Base-by-base conservation (phyloP, 2,329 filamentous ascomycete species). In the Neoascochyta sp. region DNA sequence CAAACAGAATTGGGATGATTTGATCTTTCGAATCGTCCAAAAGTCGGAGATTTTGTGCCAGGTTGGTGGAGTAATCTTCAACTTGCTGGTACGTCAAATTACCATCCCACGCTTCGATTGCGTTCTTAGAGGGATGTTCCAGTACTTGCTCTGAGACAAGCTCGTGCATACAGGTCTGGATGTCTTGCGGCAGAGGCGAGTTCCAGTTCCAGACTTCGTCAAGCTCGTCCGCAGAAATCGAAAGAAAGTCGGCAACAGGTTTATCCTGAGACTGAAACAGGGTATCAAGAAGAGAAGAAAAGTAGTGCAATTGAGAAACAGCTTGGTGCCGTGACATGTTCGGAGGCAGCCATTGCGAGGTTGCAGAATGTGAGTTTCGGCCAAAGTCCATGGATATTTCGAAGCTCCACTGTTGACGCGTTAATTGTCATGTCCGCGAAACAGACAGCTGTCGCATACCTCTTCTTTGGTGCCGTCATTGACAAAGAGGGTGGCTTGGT, bases 161-260 rank as follows among this genome's bases (percentile, higher is more conserved):
- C 1, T 70, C 66, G 37, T 74, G 68, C 59, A 70, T 70, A 45
- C 69, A 71, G 21, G 60, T 64, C 19, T 62, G 52, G 30, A 66
- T 56, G 1, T 60, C 58, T 3, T 66, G 64, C 12, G 69, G 69
- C 2, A 73, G 38, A 3, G 57, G 36, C 16, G 66, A 52, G 24
- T 73, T 74, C 67, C 69, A 71, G 3, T 49, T 47, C 71, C 71
- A 74, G 23, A 74, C 62, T 13, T 67, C 52, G 10, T 63, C 45
- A 4, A 71, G 44, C 32, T 73, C 70, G n/a, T 51, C 53, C 54
- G 44, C 31, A 5, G 35, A 50, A 13, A 54, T 46, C 3, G 37
- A 33, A 6, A 43, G 27, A 19, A 60, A 32, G 11, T 31, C n/a
- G 3, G 45, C 33, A 10, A 55, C 34, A 1, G 38, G 28, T 16